Evolutionary conservation across 1,139 yeast genomes (phyloP).

Genomic region (Pichia sp.): DNA sequence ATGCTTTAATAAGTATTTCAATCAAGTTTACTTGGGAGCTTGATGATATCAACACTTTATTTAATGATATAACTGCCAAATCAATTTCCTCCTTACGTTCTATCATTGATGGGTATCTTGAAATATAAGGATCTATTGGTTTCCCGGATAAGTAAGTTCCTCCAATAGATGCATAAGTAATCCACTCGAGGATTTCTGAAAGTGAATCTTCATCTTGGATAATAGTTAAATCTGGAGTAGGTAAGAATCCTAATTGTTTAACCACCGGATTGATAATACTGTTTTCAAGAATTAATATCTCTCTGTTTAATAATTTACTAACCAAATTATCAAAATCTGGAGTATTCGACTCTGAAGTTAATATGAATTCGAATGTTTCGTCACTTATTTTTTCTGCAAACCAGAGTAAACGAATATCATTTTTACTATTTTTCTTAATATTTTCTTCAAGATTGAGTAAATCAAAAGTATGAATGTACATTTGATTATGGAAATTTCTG

Average conservation of each 20-base stretch:
- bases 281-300: background rate
- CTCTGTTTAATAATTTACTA: background rate
- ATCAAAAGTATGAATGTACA: constrained; percentile 23
- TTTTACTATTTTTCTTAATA: constrained; percentile 20
- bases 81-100: constrained; percentile 10
- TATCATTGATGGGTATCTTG: constrained; percentile 17
- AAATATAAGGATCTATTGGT: constrained; percentile 22
- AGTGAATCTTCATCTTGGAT: constrained; percentile 20
- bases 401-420: constrained; percentile 35
- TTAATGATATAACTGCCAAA: constrained; percentile 15
- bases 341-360: constrained; percentile 3
- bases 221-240: constrained; percentile 19
- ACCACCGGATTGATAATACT: background rate
- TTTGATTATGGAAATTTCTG: constrained; percentile 18
- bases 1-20: background rate
- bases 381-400: constrained; percentile 29
- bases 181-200: constrained; percentile 26
- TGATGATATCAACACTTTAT: constrained; percentile 16
- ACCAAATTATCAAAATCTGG: background rate
- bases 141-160: constrained; percentile 25
- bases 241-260: constrained; percentile 3
- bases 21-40: constrained; percentile 1
- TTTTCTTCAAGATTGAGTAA: constrained; percentile 14
- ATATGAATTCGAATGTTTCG: constrained; percentile 10
- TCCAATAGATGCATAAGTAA: constrained; percentile 22